Conservation (phyloP, 257 asterid species). For the Nicotiana noctiflora region DNA sequence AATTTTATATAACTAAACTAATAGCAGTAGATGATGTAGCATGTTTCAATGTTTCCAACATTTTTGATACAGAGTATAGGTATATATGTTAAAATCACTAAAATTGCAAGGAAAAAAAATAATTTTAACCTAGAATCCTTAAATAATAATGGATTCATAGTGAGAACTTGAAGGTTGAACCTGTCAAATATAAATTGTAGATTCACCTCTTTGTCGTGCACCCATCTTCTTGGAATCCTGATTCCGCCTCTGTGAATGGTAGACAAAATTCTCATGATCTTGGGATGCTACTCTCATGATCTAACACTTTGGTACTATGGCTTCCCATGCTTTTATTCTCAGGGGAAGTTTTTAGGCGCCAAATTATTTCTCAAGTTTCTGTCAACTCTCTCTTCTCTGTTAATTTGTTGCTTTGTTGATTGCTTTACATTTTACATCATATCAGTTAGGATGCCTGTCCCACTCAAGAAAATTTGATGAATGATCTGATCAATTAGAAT, state of each 20-base stretch:
- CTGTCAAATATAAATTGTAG: too few relatives aligned
- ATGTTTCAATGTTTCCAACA: too few relatives aligned
- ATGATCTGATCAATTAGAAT: neutral
- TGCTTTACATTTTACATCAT: slow-evolving; percentile 1
- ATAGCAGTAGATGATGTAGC: too few relatives aligned
- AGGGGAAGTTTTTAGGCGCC: neutral
- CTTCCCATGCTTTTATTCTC: neutral
- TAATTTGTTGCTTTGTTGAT: neutral
- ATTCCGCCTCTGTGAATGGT: neutral
- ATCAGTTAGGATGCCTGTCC: neutral
- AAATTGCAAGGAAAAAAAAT: too few relatives aligned
- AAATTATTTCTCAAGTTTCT: neutral
- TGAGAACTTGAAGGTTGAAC: too few relatives aligned
- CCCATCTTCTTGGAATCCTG: too few relatives aligned
- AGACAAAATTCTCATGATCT: neutral
- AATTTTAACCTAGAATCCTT: too few relatives aligned
- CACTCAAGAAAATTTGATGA: neutral
- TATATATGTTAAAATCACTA: too few relatives aligned
- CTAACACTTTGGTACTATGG: neutral
- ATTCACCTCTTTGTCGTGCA: too few relatives aligned
- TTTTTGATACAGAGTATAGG: too few relatives aligned
- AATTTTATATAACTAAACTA: too few relatives aligned
- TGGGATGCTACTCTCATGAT: neutral
- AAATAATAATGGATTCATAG: too few relatives aligned
- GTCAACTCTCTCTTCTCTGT: neutral